phyloP scores from a whole-genome alignment of 495 filamentous ascomycete species.

The Annulohypoxylon bovei region DNA sequence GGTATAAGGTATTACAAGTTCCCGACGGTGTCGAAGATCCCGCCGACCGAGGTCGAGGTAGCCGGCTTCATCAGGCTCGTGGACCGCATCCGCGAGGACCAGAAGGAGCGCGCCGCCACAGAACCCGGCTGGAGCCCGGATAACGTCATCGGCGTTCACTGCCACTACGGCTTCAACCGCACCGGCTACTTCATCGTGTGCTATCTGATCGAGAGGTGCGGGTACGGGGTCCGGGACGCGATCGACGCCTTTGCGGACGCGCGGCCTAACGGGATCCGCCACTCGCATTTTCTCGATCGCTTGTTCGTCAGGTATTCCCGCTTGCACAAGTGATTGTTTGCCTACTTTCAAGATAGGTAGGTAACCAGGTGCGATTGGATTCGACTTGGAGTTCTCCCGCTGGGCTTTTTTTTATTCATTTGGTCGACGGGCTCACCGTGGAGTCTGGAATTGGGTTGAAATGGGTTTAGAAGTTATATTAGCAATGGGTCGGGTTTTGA shows the following conservation, averaged over 20 bases:
- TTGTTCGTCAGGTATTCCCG: constrained; percentile 78
- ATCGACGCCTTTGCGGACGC: constrained; percentile 79
- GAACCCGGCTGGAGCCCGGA: constrained; percentile 54
- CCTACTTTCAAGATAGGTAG: too few species aligned
- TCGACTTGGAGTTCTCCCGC: background rate
- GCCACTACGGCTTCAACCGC: constrained; percentile 94
- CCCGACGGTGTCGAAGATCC: constrained; percentile 91
- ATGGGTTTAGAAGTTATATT: constrained; percentile 16
- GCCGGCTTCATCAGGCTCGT: constrained; percentile 80
- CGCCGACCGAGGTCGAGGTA: constrained; percentile 80
- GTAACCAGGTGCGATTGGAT: background rate
- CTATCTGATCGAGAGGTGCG: constrained; percentile 85
- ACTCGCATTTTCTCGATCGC: constrained; percentile 88
- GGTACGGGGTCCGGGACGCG: constrained; percentile 77
- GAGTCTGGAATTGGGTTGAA: background rate
- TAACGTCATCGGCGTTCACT: constrained; percentile 81
- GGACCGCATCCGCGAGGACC: constrained; percentile 70
- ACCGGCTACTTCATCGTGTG: constrained; percentile 92
- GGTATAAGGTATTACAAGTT: constrained; percentile 87
- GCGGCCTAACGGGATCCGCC: constrained; percentile 85
- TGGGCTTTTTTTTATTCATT: background rate
- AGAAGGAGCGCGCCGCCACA: constrained; percentile 53
- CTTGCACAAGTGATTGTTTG: constrained; percentile 33
- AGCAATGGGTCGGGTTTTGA: background rate
- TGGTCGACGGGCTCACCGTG: background rate